Evolutionary conservation across 805 yeast species (phyloP).

Genomic region (Hanseniaspora nectarophila): DNA sequence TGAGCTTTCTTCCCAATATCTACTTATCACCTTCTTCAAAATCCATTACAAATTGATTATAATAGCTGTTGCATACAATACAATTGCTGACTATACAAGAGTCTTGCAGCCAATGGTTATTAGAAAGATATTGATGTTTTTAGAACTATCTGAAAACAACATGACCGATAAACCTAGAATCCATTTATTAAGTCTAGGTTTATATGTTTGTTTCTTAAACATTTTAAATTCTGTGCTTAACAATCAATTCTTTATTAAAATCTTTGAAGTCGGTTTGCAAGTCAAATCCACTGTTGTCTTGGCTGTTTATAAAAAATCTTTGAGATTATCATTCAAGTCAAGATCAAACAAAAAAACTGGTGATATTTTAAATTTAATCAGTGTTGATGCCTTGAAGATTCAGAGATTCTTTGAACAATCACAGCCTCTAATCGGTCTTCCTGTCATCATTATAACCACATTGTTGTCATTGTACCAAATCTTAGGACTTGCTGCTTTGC

Average conservation of each 20-base stretch:
- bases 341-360: conserved; percentile 54
- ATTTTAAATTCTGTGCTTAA: conserved; percentile 49
- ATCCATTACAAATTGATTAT: conserved; percentile 32
- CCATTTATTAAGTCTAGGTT: conserved; percentile 51
- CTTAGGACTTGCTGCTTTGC: conserved; percentile 47
- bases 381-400: conserved; percentile 61
- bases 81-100: conserved; percentile 30
- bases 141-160: conserved; percentile 24
- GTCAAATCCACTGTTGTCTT: conserved; percentile 53
- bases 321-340: conserved; percentile 53
- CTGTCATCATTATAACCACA: conserved; percentile 44
- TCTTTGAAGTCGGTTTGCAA: conserved; percentile 51
- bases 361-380: conserved; percentile 64
- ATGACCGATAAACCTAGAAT: conserved; percentile 35
- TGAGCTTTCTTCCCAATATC: conserved; percentile 23
- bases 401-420: conserved; percentile 47
- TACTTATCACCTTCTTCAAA: conserved; percentile 28
- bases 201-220: conserved; percentile 52
- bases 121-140: conserved; percentile 37
- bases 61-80: conserved; percentile 29
- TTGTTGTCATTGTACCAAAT: conserved; percentile 43
- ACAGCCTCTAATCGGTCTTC: conserved; percentile 47
- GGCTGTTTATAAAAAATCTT: conserved; percentile 56
- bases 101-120: conserved; percentile 48
- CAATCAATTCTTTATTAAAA: conserved; percentile 55